Evolutionary conservation across 169 alveolate species (phyloP), one percentile per base, ranked within the genome.

Genomic region (Plasmodium relictum): DNA sequence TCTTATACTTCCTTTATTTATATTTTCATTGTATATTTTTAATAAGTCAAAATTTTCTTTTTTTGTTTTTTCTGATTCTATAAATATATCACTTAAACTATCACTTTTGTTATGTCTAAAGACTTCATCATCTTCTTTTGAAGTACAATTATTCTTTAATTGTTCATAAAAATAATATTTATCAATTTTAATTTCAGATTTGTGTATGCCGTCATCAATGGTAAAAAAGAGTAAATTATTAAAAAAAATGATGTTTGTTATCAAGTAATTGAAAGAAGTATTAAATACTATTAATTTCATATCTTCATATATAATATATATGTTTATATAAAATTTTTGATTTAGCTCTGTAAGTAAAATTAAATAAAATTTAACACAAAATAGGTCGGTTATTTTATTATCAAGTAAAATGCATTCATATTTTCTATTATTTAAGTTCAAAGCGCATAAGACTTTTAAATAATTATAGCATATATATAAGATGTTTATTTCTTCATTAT

Each of bases 291-390:
- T 18, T 24, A 78, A 42, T 42, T 78, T 78, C 74, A 78, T 45
- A 45, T 78, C 89, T 65, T 78, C 89, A 78, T 78, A 58, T 48
- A 78, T 78, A 16, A 78, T 58, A 78, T 78, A 78, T 45, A 78
- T 78, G 58, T 65, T 63, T 31, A 78, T 18, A 1, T 12, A 65
- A 41, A n/a, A 78, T 65, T 78, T 78, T 44, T 58, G 62, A 50
- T 70, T 65, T 14, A 65, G 42, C 31, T 78, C 80, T 41, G 45
- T 63, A 42, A 78, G 70, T 8, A 78, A 41, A 24, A 78, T 78
- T 65, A 78, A 78, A 78, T 78, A 78, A 65, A 63, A 78, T 78
- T 78, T 78, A 12, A 45, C 74, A 5, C 78, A 16, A 65, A 78
- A 78, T 56, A 78, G 48, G 26, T 78, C 65, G 8, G 63, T 66